Conservation (phyloP, 768 basidiomycete species). For the Dentipellis sp. region DNA sequence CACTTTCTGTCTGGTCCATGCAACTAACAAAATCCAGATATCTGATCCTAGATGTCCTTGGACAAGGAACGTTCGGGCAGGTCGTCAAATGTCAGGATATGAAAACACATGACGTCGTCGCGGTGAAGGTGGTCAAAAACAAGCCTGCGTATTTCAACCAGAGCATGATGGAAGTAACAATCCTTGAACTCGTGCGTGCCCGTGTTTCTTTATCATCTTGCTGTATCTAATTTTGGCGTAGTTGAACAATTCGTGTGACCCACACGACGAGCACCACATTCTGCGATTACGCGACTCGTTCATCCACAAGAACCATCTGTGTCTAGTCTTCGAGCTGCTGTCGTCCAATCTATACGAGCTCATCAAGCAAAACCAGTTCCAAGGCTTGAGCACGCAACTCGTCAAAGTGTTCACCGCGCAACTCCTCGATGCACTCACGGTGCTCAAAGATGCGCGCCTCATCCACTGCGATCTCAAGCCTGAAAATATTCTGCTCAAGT, state of each 20-base stretch:
- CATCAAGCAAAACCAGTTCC: slow-evolving; percentile 99
- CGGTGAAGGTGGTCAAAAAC: slow-evolving; percentile 99
- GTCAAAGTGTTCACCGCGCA: slow-evolving; percentile 99
- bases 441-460: slow-evolving; percentile 90
- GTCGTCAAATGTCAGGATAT: slow-evolving; percentile 99
- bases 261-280: slow-evolving; percentile 93
- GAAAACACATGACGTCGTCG: slow-evolving; percentile 97
- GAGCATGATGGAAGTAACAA: slow-evolving; percentile 99
- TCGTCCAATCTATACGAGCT: slow-evolving; percentile 98
- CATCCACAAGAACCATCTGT: slow-evolving; percentile 93
- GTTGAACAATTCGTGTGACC: slow-evolving; percentile 93
- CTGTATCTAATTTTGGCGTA: slow-evolving; percentile 21
- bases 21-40: slow-evolving; percentile 44
- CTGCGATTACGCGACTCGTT: slow-evolving; percentile 92
- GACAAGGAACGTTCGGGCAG: slow-evolving; percentile 98
- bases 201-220: neutral
- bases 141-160: slow-evolving; percentile 99
- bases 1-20: slow-evolving; percentile 4
- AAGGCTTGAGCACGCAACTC: slow-evolving; percentile 91
- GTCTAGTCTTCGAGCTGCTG: slow-evolving; percentile 94
- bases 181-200: slow-evolving; percentile 81
- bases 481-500: slow-evolving; percentile 95
- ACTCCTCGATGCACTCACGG: slow-evolving; percentile 82
- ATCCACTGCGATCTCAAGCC: slow-evolving; percentile 99
- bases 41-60: slow-evolving; percentile 94